Evolutionary conservation across 2,329 filamentous ascomycete genomes (phyloP), one percentile per base, ranked within the genome.

Genomic region (Graphilbum sp.): DNA sequence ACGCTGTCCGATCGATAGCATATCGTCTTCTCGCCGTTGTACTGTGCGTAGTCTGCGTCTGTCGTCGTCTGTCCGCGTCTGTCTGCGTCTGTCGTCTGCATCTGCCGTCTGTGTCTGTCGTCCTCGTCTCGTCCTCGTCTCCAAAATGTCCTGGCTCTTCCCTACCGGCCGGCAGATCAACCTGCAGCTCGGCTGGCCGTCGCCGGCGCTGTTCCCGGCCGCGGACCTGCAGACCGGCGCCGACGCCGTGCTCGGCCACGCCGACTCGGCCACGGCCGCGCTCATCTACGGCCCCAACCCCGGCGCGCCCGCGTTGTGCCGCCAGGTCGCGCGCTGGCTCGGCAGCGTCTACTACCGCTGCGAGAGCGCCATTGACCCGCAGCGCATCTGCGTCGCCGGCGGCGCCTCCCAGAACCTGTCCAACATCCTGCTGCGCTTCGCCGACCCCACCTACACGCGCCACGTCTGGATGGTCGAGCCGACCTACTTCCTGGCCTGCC

Each of bases 371-470:
- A 13, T 37, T 10, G 27, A 37, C 12, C 17, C 15, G 18, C 61
- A 66, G 2, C 61, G 75, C 18, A 69, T 81, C 41, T 68, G 64
- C 49, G 70, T 82, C 47, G 73, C 72, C 2, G 74, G 73, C 30
- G 78, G 77, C 12, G 77, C 78, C 2, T 75, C 69, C 21, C 72
- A 79, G 52, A 78, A 72, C 46, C 57, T 83, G 5, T 72, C 69
- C 1, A 72, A 64, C 43, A 57, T 80, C 11, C 58, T 82, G 21
- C 65, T 70, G 45, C 71, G 72, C n/a, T 81, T 75, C 49, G 71
- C 76, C 0, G 77, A 82, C 49, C 70, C 75, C 1, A 49, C 60
- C 2, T 75, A 71, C 49, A 82, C 77, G 10, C 61, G 67, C 18
- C 63, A 66, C 48, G 59, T 81, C 18, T 81, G 72, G 66, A 66